Evolutionary conservation across 1,284 basidiomycete genomes (phyloP), one percentile per base, ranked within the genome.

Genomic region (Sphaerobolus stellatus): DNA sequence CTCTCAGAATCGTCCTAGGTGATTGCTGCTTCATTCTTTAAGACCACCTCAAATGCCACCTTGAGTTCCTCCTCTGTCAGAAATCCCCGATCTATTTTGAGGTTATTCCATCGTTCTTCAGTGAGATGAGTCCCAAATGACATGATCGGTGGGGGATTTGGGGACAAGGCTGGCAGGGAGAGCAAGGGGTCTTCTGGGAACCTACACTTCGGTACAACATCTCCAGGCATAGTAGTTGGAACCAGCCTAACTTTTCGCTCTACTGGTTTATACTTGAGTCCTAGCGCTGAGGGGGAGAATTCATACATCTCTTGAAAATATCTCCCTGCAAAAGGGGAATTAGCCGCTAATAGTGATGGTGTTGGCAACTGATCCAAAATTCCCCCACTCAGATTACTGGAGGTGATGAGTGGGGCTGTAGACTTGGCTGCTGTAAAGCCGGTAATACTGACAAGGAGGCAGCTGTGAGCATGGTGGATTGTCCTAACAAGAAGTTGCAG

Each of bases 1-100:
- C 64, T 50, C 50, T 75, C 68, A 0, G 45, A 30, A 38, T 74
- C 66, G 7, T 63, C 52, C 71, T 66, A 74, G 5, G 71, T 65
- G 33, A 73, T 69, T 0, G 54, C 70, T 2, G 60, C 29, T 31
- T 75, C 61, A 52, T 72, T 69, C 0, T 65, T 30, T 9, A 45
- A 22, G 24, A 73, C 43, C 2, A 74, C 58, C 30, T 67, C 61
- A 16, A 57, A 33, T 34, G 69, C 64, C 8, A 73, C 56, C 46
- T 63, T 65, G 11, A 61, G 56, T 58, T 75, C 68, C 53, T 72
- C 67, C 13, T 62, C 56, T 54, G 52, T 61, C 9, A 74, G 50
- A 44, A 68, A 70, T 8, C 51, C 54, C 29, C 65, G 54, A 25
- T 51, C 9, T 14, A 71, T 59, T 2, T 65, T 50, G n/a, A 67